phyloP scores from a whole-genome alignment of 2,329 filamentous ascomycete species.

The Colletotrichum sp. region DNA sequence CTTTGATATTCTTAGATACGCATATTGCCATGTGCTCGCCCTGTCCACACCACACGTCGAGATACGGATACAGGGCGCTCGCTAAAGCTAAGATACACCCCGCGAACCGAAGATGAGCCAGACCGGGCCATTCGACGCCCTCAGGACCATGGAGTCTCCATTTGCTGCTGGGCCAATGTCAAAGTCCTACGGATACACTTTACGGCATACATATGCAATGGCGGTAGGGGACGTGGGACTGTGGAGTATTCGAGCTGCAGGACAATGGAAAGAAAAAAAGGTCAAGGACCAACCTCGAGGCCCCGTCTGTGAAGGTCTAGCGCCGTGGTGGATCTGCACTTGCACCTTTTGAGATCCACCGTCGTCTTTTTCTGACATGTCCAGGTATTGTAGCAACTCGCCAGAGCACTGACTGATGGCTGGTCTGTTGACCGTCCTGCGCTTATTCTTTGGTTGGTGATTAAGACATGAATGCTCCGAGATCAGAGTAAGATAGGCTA shows the following conservation, averaged over 20 bases:
- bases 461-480: not conserved
- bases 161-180: not conserved
- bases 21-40: not conserved
- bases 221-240: not conserved
- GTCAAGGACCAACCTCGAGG: not conserved
- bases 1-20: constrained; percentile 8
- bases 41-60: not conserved
- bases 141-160: not conserved
- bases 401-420: not conserved
- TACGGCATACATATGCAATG: not conserved
- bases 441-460: not conserved
- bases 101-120: not conserved
- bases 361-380: not conserved
- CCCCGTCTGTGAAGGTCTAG: not conserved
- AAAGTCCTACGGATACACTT: not conserved
- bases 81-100: not conserved
- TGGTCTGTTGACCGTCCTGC: not conserved
- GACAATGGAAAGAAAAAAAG: not conserved
- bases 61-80: not conserved
- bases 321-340: constrained; percentile 7
- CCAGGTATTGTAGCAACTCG: not conserved
- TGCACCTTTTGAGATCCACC: constrained; percentile 8
- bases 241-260: not conserved
- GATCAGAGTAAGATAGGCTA: not conserved
- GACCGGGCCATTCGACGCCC: not conserved